A percentile compares a stretch with the other conserved stretches of the same genome.
Evolutionary conservation across 2,329 filamentous ascomycete genomes (phyloP).

Genomic region (Aureobasidium subglaciale): DNA sequence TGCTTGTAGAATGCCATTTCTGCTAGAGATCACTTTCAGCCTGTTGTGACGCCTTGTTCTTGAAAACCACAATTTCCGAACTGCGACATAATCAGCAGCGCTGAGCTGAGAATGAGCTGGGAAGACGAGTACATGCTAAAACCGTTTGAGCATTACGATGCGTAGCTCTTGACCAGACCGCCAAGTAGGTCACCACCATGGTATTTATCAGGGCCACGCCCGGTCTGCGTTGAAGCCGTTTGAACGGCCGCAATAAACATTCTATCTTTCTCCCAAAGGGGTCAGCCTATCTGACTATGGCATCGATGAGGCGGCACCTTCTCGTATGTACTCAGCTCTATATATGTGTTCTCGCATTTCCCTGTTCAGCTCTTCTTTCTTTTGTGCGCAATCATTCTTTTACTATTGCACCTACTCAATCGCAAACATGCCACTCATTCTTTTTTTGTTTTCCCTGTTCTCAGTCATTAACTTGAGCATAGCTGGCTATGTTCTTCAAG

Average conservation of each 20-base stretch:
- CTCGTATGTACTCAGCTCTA: background rate
- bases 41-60: too few species aligned
- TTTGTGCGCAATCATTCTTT: constrained; percentile 16
- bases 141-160: constrained; percentile 5
- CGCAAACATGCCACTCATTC: constrained; percentile 16
- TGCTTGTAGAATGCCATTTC: too few species aligned
- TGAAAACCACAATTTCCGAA: background rate
- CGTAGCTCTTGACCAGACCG: background rate
- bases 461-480: constrained; percentile 27
- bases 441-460: constrained; percentile 32
- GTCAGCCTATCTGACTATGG: constrained; percentile 11
- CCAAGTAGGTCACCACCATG: background rate
- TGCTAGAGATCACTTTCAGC: too few species aligned
- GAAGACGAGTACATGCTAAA: background rate
- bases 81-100: background rate
- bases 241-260: constrained; percentile 9
- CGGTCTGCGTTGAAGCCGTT: constrained; percentile 11
- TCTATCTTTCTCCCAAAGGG: constrained; percentile 12
- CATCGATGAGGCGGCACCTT: constrained; percentile 1
- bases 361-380: constrained; percentile 5
- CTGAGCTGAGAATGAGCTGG: too few species aligned
- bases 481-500: constrained; percentile 21
- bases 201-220: constrained; percentile 10
- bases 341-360: background rate
- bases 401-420: constrained; percentile 15